Evolutionary conservation across 2,329 filamentous ascomycete genomes (phyloP), one percentile per base, ranked within the genome.

Genomic region (Colletotrichum musae): DNA sequence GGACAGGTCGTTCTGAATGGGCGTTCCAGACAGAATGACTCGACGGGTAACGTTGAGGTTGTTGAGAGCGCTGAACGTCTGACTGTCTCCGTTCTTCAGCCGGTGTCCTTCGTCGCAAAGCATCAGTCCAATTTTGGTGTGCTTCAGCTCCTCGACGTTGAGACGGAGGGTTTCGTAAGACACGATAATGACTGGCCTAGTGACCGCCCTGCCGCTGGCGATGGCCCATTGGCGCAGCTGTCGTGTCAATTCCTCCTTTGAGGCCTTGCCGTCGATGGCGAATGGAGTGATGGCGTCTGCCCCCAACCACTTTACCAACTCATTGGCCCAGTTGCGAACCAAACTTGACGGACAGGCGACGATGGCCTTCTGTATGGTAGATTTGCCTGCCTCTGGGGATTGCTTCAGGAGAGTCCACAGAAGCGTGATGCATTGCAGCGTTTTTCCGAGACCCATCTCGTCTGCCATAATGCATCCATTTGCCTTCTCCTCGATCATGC

Each of bases 381-480:
- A 82, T 78, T 95, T 98, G 21, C 96, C 96, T n/a, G 95, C 94
- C 48, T 98, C 94, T 0, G 96, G 94, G 0, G 95, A 97, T 77
- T 99, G 96, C 79, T 98, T 98, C 16, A 99, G 83, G 1, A 99
- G 83, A 1, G 96, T 99, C 96, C 96, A 99, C 86, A 99, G 92
- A 58, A 99, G 87, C 0, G 96, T 89, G 76, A 99, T 99, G 80
- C 96, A 99, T 84, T 99, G 96, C 51, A 99, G 82, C 18, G 96
- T 99, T 83, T 99, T 99, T 65, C 96, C 96, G 36, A 99, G 84
- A 74, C 96, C 96, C 96, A 99, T 99, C 79, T 98, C 96, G 79
- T 99, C 96, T 61, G 96, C 96, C 96, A 99, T 99, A 78, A 99
- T 99, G 81, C 96, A 99, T 2, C 96, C 96, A 79, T 98, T 93